Evolutionary conservation across 1,284 basidiomycete genomes (phyloP).

Genomic region (Cutaneotrichosporon sp.): DNA sequence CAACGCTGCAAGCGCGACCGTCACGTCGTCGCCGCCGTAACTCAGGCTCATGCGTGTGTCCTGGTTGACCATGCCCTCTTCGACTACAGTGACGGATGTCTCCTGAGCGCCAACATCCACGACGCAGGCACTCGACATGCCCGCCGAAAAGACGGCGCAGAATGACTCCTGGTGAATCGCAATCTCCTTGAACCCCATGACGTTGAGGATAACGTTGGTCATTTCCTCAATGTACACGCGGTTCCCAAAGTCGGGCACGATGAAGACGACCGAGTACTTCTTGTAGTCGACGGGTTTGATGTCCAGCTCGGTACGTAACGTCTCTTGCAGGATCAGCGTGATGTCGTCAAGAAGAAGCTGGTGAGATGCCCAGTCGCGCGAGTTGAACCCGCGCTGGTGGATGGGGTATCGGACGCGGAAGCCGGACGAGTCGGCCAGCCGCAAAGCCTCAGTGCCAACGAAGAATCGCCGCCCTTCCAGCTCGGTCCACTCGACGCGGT

Average conservation of each 20-base stretch:
- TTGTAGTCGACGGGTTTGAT: slow-evolving; percentile 58
- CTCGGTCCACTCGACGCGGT: slow-evolving; percentile 73
- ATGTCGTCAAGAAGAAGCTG: slow-evolving; percentile 72
- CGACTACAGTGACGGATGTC: slow-evolving; percentile 86
- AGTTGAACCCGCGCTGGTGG: slow-evolving; percentile 69
- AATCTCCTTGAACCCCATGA: slow-evolving; percentile 86
- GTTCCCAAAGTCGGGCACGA: slow-evolving; percentile 90
- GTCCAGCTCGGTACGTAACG: slow-evolving; percentile 59
- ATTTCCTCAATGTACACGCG: slow-evolving; percentile 75
- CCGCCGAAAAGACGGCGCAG: slow-evolving; percentile 90
- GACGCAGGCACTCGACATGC: slow-evolving; percentile 88
- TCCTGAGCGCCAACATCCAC: slow-evolving; percentile 85
- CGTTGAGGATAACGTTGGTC: slow-evolving; percentile 66
- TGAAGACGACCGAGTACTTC: slow-evolving; percentile 81
- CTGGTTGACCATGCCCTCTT: slow-evolving; percentile 82
- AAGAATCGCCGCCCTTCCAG: slow-evolving; percentile 30
- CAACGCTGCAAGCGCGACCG: slow-evolving; percentile 76
- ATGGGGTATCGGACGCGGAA: slow-evolving; percentile 75
- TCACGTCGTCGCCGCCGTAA: slow-evolving; percentile 91
- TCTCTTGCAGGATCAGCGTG: slow-evolving; percentile 61
- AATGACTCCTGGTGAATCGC: slow-evolving; percentile 90
- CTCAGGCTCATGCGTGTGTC: slow-evolving; percentile 84
- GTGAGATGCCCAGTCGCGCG: slow-evolving; percentile 62
- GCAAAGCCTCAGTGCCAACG: slow-evolving; percentile 59
- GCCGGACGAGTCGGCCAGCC: slow-evolving; percentile 60